Percentiles rank a stretch among this genome's conserved stretches.
Evolutionary conservation across 1,139 yeast genomes (phyloP).

Genomic region (Lodderomyces jiufengensis): DNA sequence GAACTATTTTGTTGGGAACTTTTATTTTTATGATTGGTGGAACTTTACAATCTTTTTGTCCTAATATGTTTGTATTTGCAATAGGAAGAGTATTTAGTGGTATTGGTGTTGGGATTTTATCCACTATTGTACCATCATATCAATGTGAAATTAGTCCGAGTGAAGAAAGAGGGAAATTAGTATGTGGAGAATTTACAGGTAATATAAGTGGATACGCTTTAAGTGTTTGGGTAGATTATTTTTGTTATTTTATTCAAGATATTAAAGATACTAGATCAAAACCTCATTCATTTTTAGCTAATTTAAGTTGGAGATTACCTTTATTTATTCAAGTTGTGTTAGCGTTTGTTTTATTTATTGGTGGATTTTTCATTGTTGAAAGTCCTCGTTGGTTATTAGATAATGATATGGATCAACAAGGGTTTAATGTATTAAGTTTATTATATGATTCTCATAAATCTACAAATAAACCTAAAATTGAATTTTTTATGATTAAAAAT

Average conservation of each 20-base stretch:
- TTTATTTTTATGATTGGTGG: slow-evolving; percentile 50
- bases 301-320: slow-evolving; percentile 52
- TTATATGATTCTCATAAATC: slow-evolving; percentile 56
- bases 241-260: slow-evolving; percentile 45
- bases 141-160: slow-evolving; percentile 57
- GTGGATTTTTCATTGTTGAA: slow-evolving; percentile 54
- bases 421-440: slow-evolving; percentile 74
- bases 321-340: slow-evolving; percentile 46
- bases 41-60: slow-evolving; percentile 43
- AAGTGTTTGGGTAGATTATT: slow-evolving; percentile 55
- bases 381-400: slow-evolving; percentile 55
- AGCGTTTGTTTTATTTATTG: slow-evolving; percentile 43
- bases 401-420: slow-evolving; percentile 48
- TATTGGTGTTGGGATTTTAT: slow-evolving; percentile 49
- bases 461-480: slow-evolving; percentile 46
- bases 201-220: slow-evolving; percentile 50
- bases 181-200: slow-evolving; percentile 54
- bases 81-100: slow-evolving; percentile 52
- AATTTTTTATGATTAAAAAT: slow-evolving; percentile 76
- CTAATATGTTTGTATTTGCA: slow-evolving; percentile 40
- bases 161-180: slow-evolving; percentile 52
- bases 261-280: slow-evolving; percentile 36
- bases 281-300: slow-evolving; percentile 39
- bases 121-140: slow-evolving; percentile 52
- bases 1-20: slow-evolving; percentile 49